Percentiles rank a stretch among this genome's conserved stretches.
These are phyloP conservation scores for Vigna reflexopilosa DNA, from an alignment of 306 rosid genomes.

Conservation along the genomic window DNA sequence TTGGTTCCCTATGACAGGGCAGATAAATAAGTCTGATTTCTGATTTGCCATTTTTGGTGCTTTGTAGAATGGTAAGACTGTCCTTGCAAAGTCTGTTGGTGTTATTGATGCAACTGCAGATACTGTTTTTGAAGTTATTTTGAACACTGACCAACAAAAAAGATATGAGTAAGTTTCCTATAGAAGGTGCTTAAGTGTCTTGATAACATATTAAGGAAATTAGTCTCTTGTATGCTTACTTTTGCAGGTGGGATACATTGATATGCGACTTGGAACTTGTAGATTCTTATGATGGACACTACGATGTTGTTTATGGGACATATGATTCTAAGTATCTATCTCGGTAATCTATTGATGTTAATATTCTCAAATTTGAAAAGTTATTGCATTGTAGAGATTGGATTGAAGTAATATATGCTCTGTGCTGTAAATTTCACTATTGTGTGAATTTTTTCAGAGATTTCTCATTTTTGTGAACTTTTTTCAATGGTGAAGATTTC, in stretches of 20 bases:
- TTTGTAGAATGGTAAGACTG: slow-evolving; percentile 79
- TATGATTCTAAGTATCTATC: slow-evolving; percentile 86
- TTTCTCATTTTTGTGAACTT: slow-evolving; percentile 16
- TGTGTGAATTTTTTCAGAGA: slow-evolving; percentile 12
- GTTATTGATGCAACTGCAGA: slow-evolving; percentile 91
- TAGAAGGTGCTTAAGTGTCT: slow-evolving; percentile 12
- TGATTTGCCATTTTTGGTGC: slow-evolving; percentile 41
- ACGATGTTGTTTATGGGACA: slow-evolving; percentile 87
- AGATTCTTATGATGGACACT: slow-evolving; percentile 87
- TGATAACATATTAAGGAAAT: slow-evolving; percentile 27
- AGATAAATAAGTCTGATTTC: slow-evolving; percentile 27
- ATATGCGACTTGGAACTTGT: slow-evolving; percentile 84
- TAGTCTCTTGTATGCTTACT: slow-evolving; percentile 36
- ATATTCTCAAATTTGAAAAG: slow-evolving; percentile 26
- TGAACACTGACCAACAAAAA: slow-evolving; percentile 67
- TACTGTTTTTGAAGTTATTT: slow-evolving; percentile 82
- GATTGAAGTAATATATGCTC: neutral
- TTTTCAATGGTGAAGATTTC: slow-evolving; percentile 5
- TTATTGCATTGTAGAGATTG: neutral
- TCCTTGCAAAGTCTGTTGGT: slow-evolving; percentile 88
- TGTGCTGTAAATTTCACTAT: slow-evolving; percentile 9
- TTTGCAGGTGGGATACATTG: slow-evolving; percentile 94
- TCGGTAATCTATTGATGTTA: slow-evolving; percentile 61
- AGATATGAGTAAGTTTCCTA: slow-evolving; percentile 82
- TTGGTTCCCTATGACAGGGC: slow-evolving; percentile 36